These are phyloP conservation scores for Pythium scleroteichum DNA, from an alignment of 352 stramenopile genomes.

Conservation along the genomic window DNA sequence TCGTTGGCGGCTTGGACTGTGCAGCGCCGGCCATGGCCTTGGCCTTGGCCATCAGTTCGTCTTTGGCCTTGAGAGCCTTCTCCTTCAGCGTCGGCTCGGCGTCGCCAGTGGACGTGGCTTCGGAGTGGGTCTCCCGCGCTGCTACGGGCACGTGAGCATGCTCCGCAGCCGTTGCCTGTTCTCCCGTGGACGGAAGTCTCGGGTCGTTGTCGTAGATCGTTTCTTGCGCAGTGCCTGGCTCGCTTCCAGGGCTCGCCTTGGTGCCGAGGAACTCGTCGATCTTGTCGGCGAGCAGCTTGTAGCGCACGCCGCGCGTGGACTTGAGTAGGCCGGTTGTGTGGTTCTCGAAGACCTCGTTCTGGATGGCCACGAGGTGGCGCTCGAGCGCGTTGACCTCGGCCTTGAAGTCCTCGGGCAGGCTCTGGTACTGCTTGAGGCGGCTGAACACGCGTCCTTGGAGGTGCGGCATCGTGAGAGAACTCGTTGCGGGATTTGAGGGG, in stretches of 20 bases:
- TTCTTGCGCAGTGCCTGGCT: not conserved
- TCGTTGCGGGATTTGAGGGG: no score
- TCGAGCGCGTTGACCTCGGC: constrained; percentile 7
- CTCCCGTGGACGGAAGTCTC: no score
- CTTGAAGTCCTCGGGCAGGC: constrained; percentile 6
- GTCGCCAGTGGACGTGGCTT: not conserved
- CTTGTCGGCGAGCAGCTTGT: not conserved
- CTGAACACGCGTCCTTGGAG: constrained; percentile 22
- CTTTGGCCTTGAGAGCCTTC: not conserved
- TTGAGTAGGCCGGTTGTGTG: constrained; percentile 1
- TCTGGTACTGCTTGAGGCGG: constrained; percentile 18
- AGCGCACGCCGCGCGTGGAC: not conserved
- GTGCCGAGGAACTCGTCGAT: constrained; percentile 10
- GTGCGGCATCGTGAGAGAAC: not conserved
- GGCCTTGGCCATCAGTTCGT: not conserved
- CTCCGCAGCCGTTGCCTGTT: no score
- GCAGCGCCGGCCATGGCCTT: not conserved
- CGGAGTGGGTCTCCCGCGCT: not conserved
- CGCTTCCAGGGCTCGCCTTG: not conserved
- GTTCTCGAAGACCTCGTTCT: constrained; percentile 1
- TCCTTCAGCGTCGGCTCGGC: not conserved
- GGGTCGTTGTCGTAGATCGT: not conserved
- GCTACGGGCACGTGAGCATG: no score
- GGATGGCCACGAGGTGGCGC: not conserved
- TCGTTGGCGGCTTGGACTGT: not conserved